phyloP scores from a whole-genome alignment of 2,329 filamentous ascomycete genomes.

The Scleromitrula shiraiana region DNA sequence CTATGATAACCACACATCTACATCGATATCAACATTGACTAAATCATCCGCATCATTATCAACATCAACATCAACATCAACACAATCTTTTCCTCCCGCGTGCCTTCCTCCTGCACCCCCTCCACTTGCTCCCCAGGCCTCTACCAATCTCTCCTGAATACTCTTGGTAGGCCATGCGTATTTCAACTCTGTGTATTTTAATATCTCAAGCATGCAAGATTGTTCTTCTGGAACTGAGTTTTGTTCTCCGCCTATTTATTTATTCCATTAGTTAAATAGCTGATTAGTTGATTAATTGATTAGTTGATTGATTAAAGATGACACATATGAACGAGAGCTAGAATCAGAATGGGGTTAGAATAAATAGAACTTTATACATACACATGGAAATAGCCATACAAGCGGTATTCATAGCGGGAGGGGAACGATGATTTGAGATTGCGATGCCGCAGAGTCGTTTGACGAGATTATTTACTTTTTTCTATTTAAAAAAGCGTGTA shows the following conservation, averaged over 20 bases:
- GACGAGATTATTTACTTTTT: conserved; percentile 14
- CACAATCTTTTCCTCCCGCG: too few relatives aligned
- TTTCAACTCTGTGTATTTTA: conserved; percentile 20
- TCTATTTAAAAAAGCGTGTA: conserved; percentile 6
- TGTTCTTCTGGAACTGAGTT: conserved; percentile 27
- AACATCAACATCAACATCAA: too few relatives aligned
- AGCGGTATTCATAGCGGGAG: conserved; percentile 28
- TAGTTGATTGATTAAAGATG: background rate
- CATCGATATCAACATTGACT: too few relatives aligned
- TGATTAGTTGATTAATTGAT: background rate
- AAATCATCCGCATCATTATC: too few relatives aligned
- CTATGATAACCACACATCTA: too few relatives aligned
- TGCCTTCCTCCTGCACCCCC: too few relatives aligned
- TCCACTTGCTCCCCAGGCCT: too few relatives aligned
- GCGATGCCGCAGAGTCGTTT: conserved; percentile 18
- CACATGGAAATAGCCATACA: conserved; percentile 30
- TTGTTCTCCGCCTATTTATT: conserved; percentile 24
- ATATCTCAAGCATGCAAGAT: conserved; percentile 24
- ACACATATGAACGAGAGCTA: background rate
- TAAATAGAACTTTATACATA: too few relatives aligned
- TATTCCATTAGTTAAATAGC: too few relatives aligned
- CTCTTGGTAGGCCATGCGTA: conserved; percentile 33
- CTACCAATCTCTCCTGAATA: conserved; percentile 26
- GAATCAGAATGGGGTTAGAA: too few relatives aligned
- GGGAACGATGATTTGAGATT: conserved; percentile 16